Evolutionary conservation across 495 filamentous ascomycete genomes (phyloP).

Genomic region (Neurospora tetrasperma): DNA sequence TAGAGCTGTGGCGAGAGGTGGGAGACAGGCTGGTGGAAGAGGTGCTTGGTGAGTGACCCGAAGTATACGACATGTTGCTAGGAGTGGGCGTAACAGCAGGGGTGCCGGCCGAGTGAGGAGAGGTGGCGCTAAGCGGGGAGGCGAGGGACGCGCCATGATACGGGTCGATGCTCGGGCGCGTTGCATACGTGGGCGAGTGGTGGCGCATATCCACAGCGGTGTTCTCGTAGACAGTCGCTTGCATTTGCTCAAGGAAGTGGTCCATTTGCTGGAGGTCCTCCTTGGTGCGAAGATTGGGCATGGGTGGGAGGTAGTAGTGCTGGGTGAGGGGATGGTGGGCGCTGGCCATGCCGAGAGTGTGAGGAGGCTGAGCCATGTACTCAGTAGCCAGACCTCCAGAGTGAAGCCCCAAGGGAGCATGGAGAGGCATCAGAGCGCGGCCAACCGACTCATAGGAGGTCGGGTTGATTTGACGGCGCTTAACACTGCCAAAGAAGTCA

Average conservation of each 20-base stretch:
- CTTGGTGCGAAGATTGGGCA: slow-evolving; percentile 84
- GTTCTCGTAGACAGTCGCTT: slow-evolving; percentile 86
- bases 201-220: slow-evolving; percentile 56
- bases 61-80: slow-evolving; percentile 75
- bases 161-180: slow-evolving; percentile 28
- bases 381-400: slow-evolving; percentile 51
- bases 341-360: slow-evolving; percentile 33
- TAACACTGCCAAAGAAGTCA: slow-evolving; percentile 86
- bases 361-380: slow-evolving; percentile 49
- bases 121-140: slow-evolving; percentile 50
- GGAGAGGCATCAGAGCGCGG: slow-evolving; percentile 64
- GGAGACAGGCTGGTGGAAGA: slow-evolving; percentile 54
- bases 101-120: slow-evolving; percentile 49
- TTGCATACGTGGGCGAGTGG: slow-evolving; percentile 57
- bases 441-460: slow-evolving; percentile 73
- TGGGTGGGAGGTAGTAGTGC: slow-evolving; percentile 69
- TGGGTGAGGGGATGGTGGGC: slow-evolving; percentile 49
- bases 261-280: slow-evolving; percentile 85
- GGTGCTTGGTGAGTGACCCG: slow-evolving; percentile 72
- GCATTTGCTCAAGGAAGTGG: slow-evolving; percentile 88
- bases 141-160: slow-evolving; percentile 50
- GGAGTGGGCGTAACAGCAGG: slow-evolving; percentile 86
- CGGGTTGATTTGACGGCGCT: slow-evolving; percentile 80
- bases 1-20: slow-evolving; percentile 49
- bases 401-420: slow-evolving; percentile 55